Evolutionary conservation across 139 green algal genomes (phyloP).

Genomic region (Monoraphidium neglectum): DNA sequence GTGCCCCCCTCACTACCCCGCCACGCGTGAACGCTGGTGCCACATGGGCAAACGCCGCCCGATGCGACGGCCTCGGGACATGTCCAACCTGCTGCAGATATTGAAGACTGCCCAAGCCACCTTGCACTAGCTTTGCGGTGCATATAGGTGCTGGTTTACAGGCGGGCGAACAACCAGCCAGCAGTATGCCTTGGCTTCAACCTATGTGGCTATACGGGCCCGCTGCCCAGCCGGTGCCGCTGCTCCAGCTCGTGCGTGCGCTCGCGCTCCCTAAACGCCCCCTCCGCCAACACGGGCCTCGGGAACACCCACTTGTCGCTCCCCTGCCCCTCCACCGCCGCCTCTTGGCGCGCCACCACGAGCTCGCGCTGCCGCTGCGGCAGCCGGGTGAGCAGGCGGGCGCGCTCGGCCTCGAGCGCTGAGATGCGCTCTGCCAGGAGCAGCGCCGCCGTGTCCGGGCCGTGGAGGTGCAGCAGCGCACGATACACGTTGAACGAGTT

Average conservation of each 20-base stretch:
- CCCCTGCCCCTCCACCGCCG: conserved; percentile 37
- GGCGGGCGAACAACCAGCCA: too few relatives aligned
- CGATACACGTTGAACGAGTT: conserved; percentile 75
- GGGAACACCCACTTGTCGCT: conserved; percentile 61
- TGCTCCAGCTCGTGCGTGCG: conserved; percentile 8
- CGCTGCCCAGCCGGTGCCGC: neutral
- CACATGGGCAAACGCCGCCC: too few relatives aligned
- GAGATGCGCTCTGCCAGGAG: conserved; percentile 47
- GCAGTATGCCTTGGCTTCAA: too few relatives aligned
- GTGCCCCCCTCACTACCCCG: too few relatives aligned
- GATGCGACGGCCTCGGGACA: too few relatives aligned
- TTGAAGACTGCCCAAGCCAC: too few relatives aligned
- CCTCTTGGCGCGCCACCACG: conserved; percentile 39
- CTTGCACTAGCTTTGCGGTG: too few relatives aligned
- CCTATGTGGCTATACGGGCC: neutral
- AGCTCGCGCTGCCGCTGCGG: conserved; percentile 16
- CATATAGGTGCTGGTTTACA: too few relatives aligned
- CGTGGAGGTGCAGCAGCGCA: conserved; percentile 54
- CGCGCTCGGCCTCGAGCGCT: conserved; percentile 41
- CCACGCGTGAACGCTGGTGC: too few relatives aligned
- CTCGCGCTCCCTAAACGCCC: conserved; percentile 25
- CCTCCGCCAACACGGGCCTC: conserved; percentile 53
- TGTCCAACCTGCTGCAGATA: too few relatives aligned
- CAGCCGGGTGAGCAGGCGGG: conserved; percentile 45
- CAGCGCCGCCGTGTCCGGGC: conserved; percentile 33